Percentiles rank a stretch among this genome's conserved stretches.
These are phyloP conservation scores for Colletotrichum truncatum DNA, from an alignment of 2,329 filamentous ascomycete genomes.

Conservation along the genomic window DNA sequence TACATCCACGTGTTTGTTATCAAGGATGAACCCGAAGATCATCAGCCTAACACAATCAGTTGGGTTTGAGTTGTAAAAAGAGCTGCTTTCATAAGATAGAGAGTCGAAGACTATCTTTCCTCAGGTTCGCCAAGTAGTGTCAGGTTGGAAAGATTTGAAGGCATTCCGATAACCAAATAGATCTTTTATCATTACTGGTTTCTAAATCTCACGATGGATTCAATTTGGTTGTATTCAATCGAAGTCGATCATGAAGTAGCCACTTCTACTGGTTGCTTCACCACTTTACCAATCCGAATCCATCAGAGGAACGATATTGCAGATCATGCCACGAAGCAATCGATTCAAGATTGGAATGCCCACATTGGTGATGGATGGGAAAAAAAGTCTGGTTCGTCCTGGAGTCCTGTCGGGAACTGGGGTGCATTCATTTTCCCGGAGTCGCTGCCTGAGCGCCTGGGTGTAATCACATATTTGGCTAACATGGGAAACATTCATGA, in stretches of 20 bases:
- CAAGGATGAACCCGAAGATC: no score
- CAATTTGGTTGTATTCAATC: conserved; percentile 1
- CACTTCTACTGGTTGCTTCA: conserved; percentile 8
- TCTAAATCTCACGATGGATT: no score
- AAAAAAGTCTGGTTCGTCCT: conserved; percentile 1
- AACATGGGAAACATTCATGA: conserved; percentile 23
- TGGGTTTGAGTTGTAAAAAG: no score
- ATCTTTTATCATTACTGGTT: no score
- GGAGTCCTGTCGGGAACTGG: conserved; percentile 14
- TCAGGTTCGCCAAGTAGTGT: no score
- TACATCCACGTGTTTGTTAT: no score
- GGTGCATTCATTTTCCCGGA: conserved; percentile 19
- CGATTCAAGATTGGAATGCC: neutral
- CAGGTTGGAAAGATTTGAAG: no score
- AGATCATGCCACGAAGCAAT: conserved; percentile 5
- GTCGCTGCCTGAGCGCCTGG: conserved; percentile 4
- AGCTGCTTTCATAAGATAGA: no score
- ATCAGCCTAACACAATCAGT: no score
- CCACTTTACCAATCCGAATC: conserved; percentile 10
- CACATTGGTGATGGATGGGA: conserved; percentile 9
- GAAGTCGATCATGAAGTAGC: neutral
- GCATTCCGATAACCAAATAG: no score
- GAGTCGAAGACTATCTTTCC: no score
- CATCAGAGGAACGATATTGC: conserved; percentile 9
- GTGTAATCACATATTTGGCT: neutral